Base-by-base conservation (phyloP, 2,329 filamentous ascomycete species). In the Fusarium domesticum region DNA sequence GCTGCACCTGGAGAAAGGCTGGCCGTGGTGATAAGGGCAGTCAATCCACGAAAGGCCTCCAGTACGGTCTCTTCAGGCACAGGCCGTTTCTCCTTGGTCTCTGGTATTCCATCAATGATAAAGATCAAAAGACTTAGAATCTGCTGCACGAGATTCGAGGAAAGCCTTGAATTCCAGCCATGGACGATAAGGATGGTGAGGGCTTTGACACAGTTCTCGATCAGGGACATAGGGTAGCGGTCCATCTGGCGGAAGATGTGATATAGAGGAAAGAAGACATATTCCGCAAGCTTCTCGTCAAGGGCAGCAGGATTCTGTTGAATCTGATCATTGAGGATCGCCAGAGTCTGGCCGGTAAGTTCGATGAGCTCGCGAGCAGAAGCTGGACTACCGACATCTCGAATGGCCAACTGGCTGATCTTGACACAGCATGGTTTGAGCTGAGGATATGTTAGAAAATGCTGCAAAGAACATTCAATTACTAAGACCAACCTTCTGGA, bases 221-320 rank as follows among this genome's bases (percentile, higher is more conserved):
- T 70, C 32, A 88, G 73, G 28, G 78, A 77, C 36, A 87, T 78
- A 1, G 91, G 83, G 42, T 91, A 81, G 37, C 78, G 75, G 50
- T 86, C 80, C 54, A 88, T 85, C 50, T 83, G 78, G 46, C 89
- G 84, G 58, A 98, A 84, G 31, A 97, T 81, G 56, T 93, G 86
- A 1, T 89, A 90, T 0, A 98, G 73, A 0, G 93, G 93, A 51
- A 96, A 96, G 72, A 97, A 97, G 60, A 87, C 79, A 73, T 97
- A 98, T 70, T 96, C 91, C 12, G 91, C 89, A 15, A 97, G 72
- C 64, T 90, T 92, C 40, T 84, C 77, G 64, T 96, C 89, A 15
- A 97, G 65, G 1, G 72, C 70, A 2, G 70, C 63, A 3, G 71
- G 64, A 51, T 80, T 73, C 18, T 58, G 59, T 33, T 63, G 58